Conservation (phyloP, 805 yeast species). For the Barnettozyma botsteinii region DNA sequence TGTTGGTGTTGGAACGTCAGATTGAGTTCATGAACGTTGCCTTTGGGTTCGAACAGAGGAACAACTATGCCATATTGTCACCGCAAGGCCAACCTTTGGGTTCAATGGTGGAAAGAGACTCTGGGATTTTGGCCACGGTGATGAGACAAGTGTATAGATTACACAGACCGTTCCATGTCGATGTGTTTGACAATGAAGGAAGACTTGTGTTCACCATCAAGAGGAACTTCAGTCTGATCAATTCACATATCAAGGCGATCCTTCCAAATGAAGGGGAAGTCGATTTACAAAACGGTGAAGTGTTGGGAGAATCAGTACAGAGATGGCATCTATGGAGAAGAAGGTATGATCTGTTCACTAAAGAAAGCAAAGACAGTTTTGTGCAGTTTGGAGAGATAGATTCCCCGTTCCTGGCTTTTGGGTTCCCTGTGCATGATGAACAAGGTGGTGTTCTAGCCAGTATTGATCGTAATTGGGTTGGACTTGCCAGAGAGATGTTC, state of each 20-base stretch:
- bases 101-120: constrained; percentile 74
- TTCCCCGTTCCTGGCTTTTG: constrained; percentile 80
- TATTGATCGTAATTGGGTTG: constrained; percentile 95
- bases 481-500: constrained; percentile 84
- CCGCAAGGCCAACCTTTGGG: constrained; percentile 72
- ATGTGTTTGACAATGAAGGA: constrained; percentile 60
- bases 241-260: constrained; percentile 75
- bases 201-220: constrained; percentile 58
- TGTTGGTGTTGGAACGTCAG: constrained; percentile 80
- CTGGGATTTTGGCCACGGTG: constrained; percentile 47
- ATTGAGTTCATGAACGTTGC: constrained; percentile 84
- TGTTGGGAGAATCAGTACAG: constrained; percentile 84
- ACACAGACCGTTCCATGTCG: constrained; percentile 82
- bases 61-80: constrained; percentile 68
- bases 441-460: constrained; percentile 56
- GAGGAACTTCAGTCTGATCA: constrained; percentile 83
- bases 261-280: neutral
- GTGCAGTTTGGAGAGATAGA: constrained; percentile 85
- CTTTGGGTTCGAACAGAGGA: constrained; percentile 89
- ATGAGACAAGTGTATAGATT: constrained; percentile 77
- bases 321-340: constrained; percentile 96
- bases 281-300: constrained; percentile 23
- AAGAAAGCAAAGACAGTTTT: constrained; percentile 26
- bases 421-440: constrained; percentile 69
- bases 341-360: constrained; percentile 65